These are phyloP conservation scores for Yamadazyma buinensis DNA, from an alignment of 1,139 yeast species.

Conservation along the genomic window DNA sequence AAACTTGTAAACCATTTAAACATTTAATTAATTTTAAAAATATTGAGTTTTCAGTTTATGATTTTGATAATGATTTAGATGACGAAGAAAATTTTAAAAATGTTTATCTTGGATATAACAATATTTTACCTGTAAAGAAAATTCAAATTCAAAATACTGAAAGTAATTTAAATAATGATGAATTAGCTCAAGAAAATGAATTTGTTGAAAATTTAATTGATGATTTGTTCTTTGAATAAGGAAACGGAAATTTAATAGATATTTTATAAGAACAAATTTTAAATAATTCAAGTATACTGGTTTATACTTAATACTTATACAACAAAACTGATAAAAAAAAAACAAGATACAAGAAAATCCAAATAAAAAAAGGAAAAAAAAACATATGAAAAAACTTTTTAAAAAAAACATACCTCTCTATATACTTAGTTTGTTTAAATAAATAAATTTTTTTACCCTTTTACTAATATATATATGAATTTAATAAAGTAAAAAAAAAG, in stretches of 20 bases:
- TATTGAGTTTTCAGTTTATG: slow-evolving; percentile 30
- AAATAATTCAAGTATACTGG: too few relatives aligned
- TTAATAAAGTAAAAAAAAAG: neutral
- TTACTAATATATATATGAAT: too few relatives aligned
- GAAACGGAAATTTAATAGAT: too few relatives aligned
- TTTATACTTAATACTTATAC: too few relatives aligned
- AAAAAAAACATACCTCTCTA: neutral
- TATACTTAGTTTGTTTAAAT: neutral
- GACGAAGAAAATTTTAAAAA: slow-evolving; percentile 8
- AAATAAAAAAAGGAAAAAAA: neutral
- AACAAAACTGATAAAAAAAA: too few relatives aligned
- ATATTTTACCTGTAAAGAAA: slow-evolving; percentile 2
- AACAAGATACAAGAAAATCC: neutral
- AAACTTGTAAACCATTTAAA: slow-evolving; percentile 56
- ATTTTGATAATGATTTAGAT: slow-evolving; percentile 8
- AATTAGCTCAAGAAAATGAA: slow-evolving; percentile 7
- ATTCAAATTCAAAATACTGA: slow-evolving; percentile 1
- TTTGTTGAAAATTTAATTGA: slow-evolving; percentile 10
- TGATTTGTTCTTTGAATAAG: slow-evolving; percentile 8
- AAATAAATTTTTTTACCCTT: neutral
- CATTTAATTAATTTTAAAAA: slow-evolving; percentile 43
- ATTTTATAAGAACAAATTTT: neutral
- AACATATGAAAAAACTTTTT: neutral
- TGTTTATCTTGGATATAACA: slow-evolving; percentile 5
- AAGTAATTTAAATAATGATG: slow-evolving; percentile 1